phyloP scores from a whole-genome alignment of 2,329 filamentous ascomycete species.

The Pseudogymnoascus sp. region DNA sequence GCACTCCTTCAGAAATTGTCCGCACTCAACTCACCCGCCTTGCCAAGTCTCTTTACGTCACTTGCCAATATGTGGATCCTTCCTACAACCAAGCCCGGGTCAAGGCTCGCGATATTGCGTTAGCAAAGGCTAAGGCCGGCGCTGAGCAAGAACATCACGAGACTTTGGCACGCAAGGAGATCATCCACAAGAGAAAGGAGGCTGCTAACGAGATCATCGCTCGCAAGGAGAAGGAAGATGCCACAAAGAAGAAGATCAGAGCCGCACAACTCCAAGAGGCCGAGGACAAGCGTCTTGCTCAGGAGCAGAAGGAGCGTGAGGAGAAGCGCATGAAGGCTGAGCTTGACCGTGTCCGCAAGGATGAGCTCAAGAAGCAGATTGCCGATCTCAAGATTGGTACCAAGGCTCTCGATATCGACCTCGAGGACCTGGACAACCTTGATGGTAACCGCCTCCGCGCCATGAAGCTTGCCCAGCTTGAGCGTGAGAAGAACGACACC shows the following conservation, averaged over 20 bases:
- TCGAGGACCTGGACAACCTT: conserved; percentile 74
- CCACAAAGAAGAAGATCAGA: conserved; percentile 74
- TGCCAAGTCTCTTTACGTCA: conserved; percentile 82
- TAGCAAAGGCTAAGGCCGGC: conserved; percentile 74
- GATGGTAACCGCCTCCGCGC: conserved; percentile 85
- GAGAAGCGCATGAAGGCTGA: conserved; percentile 78
- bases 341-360: conserved; percentile 79
- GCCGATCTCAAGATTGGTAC: conserved; percentile 83
- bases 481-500: conserved; percentile 96
- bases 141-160: conserved; percentile 88
- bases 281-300: conserved; percentile 78
- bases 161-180: conserved; percentile 72
- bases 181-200: conserved; percentile 97
- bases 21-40: conserved; percentile 88
- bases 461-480: conserved; percentile 90
- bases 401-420: conserved; percentile 66
- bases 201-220: conserved; percentile 83
- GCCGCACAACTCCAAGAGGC: conserved; percentile 84
- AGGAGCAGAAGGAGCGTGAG: conserved; percentile 87
- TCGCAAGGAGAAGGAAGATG: conserved; percentile 85
- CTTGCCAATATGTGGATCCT: conserved; percentile 92
- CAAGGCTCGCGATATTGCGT: conserved; percentile 69
- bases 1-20: conserved; percentile 95
- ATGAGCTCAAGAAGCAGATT: conserved; percentile 88
- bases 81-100: conserved; percentile 74